Conservation (phyloP, 441 rosid species). For the Theobroma grandiflorum region DNA sequence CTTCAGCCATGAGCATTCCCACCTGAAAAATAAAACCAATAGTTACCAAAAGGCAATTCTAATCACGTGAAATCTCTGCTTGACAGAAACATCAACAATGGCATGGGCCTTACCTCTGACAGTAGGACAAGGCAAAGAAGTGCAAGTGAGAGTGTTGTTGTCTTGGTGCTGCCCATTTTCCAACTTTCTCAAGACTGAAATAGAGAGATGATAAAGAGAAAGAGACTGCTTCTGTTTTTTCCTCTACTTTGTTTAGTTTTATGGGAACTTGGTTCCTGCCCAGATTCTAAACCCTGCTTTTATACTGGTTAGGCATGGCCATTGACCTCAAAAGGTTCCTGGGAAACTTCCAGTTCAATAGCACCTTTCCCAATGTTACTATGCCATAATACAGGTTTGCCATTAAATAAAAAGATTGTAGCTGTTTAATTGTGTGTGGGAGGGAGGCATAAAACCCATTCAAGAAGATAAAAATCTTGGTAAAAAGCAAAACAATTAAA, state of each 20-base stretch:
- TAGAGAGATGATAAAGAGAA: neutral
- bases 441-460: no score
- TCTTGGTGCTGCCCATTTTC: neutral
- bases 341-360: neutral
- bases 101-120: neutral
- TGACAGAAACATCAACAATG: neutral
- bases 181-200: neutral
- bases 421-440: no score
- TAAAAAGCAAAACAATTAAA: no score
- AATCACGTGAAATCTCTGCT: neutral
- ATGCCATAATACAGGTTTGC: neutral
- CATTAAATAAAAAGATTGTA: no score
- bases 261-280: neutral
- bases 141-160: neutral
- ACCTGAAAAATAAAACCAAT: neutral
- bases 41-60: neutral
- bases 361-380: neutral
- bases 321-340: neutral
- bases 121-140: conserved; percentile 11
- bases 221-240: neutral
- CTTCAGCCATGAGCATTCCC: conserved; percentile 15
- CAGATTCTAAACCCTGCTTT: neutral
- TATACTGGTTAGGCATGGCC: neutral
- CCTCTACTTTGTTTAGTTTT: neutral
- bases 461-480: no score